These are phyloP conservation scores for Ogataea haglerorum DNA, from an alignment of 805 yeast species.

Conservation along the genomic window DNA sequence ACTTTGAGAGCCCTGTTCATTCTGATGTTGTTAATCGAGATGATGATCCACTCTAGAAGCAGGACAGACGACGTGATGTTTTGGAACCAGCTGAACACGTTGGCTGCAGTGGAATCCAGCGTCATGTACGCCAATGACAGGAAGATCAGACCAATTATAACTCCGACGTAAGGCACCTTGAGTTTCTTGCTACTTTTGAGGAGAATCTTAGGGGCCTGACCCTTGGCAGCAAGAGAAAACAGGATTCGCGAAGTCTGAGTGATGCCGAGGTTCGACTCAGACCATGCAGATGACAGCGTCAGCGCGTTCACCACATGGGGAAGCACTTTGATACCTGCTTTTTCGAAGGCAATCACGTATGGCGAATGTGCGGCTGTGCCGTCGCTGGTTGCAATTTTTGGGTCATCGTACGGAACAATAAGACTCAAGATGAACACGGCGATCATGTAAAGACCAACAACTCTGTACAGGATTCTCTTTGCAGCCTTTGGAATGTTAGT, in stretches of 20 bases:
- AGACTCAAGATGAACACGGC: constrained; percentile 40
- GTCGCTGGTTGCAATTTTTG: constrained; percentile 37
- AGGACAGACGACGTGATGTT: constrained; percentile 59
- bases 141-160: constrained; percentile 42
- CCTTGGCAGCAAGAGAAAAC: constrained; percentile 62
- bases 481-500: constrained; percentile 25
- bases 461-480: constrained; percentile 21
- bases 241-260: constrained; percentile 66
- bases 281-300: constrained; percentile 42
- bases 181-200: constrained; percentile 57
- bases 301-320: constrained; percentile 73
- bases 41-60: constrained; percentile 55
- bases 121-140: constrained; percentile 63
- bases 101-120: constrained; percentile 48
- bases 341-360: constrained; percentile 69
- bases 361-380: constrained; percentile 71
- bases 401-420: constrained; percentile 41
- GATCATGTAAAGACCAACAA: constrained; percentile 21
- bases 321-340: constrained; percentile 56
- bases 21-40: constrained; percentile 42
- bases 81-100: constrained; percentile 59
- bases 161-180: constrained; percentile 52
- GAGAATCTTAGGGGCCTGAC: constrained; percentile 65
- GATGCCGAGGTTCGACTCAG: constrained; percentile 70
- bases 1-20: constrained; percentile 36